phyloP scores from a whole-genome alignment of 192 early-diverging fungal species.

The Coemansia sp. region DNA sequence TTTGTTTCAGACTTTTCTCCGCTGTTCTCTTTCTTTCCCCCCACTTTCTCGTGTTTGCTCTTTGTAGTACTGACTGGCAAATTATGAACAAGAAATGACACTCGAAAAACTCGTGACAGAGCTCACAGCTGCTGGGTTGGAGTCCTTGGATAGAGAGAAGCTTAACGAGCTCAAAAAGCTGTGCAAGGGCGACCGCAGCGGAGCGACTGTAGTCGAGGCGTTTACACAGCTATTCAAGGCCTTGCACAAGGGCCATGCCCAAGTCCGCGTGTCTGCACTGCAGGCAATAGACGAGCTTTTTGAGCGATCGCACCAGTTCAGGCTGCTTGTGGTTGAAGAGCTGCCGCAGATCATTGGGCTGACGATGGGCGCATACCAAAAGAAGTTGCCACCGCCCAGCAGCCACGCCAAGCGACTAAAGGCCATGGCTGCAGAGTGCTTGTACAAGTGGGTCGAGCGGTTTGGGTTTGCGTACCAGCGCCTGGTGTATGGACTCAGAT shows the following conservation, averaged over 20 bases:
- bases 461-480: slow-evolving; percentile 59
- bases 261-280: slow-evolving; percentile 63
- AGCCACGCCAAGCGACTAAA: slow-evolving; percentile 55
- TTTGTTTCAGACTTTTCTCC: background rate
- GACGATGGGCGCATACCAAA: slow-evolving; percentile 59
- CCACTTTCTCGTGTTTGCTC: background rate
- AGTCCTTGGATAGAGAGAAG: slow-evolving; percentile 15
- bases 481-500: slow-evolving; percentile 60
- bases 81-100: slow-evolving; percentile 15
- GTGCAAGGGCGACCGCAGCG: slow-evolving; percentile 19
- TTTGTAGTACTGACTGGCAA: background rate
- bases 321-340: slow-evolving; percentile 52
- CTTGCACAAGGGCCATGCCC: slow-evolving; percentile 34
- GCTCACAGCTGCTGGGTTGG: slow-evolving; percentile 22
- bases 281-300: slow-evolving; percentile 65
- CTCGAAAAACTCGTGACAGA: slow-evolving; percentile 25
- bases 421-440: slow-evolving; percentile 47
- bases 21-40: background rate
- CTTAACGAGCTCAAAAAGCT: slow-evolving; percentile 23
- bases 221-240: slow-evolving; percentile 12
- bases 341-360: slow-evolving; percentile 60
- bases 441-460: slow-evolving; percentile 60
- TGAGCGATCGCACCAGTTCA: slow-evolving; percentile 64
- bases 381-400: slow-evolving; percentile 56
- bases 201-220: background rate